Percentiles rank a stretch among this genome's conserved stretches.
Conservation (phyloP, 2,329 filamentous ascomycete species). For the Exophiala sideris region DNA sequence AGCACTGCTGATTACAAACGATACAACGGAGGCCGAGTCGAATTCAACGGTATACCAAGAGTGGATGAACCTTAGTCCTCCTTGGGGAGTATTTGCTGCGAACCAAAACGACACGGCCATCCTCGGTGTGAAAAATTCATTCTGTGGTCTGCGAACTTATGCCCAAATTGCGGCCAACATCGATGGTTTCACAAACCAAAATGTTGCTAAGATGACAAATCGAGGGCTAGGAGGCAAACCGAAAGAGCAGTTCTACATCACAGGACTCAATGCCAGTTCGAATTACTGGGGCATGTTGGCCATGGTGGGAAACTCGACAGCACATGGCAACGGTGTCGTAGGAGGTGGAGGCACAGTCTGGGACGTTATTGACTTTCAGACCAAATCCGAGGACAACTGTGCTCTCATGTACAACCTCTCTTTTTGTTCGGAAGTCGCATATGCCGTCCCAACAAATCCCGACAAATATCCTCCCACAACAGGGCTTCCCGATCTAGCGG, state of each 20-base stretch:
- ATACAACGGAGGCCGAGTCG: constrained; percentile 57
- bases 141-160: constrained; percentile 70
- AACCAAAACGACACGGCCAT: constrained; percentile 59
- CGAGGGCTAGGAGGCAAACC: constrained; percentile 64
- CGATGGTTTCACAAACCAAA: constrained; percentile 49
- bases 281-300: constrained; percentile 72
- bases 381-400: constrained; percentile 77
- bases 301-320: constrained; percentile 55
- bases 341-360: constrained; percentile 77
- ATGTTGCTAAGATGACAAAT: constrained; percentile 62
- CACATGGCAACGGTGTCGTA: constrained; percentile 52
- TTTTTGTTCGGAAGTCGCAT: constrained; percentile 85
- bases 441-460: constrained; percentile 82
- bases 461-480: constrained; percentile 49
- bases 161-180: constrained; percentile 62
- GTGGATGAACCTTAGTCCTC: constrained; percentile 57
- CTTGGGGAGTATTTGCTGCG: constrained; percentile 75
- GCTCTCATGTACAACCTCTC: constrained; percentile 80
- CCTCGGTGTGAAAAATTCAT: constrained; percentile 71
- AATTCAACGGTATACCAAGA: constrained; percentile 49
- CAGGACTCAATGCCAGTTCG: constrained; percentile 67
- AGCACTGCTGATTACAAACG: constrained; percentile 73
- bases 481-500: constrained; percentile 59
- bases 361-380: constrained; percentile 67
- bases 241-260: constrained; percentile 85